Evolutionary conservation across 2,329 filamentous ascomycete genomes (phyloP), one percentile per base, ranked within the genome.

Genomic region (Diplodia sapinea): DNA sequence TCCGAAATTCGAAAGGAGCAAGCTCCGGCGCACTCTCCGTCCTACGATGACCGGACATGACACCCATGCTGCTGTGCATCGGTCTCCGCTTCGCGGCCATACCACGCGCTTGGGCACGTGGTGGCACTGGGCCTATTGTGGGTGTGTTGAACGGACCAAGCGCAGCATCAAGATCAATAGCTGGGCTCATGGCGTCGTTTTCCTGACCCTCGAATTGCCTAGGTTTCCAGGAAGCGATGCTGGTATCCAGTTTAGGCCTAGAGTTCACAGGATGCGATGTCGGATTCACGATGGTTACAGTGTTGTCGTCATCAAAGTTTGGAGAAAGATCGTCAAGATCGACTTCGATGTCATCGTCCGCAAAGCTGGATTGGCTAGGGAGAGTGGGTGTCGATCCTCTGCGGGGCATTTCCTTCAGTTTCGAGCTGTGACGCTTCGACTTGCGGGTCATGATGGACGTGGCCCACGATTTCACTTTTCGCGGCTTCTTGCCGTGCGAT

Each of bases 131-230:
- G 69, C 89, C 88, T 2, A 86, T 82, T 68, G 88, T 82, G 31
- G 91, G 91, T 0, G 93, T 96, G 73, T 96, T 95, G 79, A 97
- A 96, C 0, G 94, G 93, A 1, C 93, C 94, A 1, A 98, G 85
- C 31, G 94, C 95, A 20, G 94, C 94, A 80, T 99, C 95, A 51
- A 99, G 82, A 77, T 99, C 95, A 70, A 99, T 96, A 78, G 97
- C 90, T 8, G 91, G 89, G 74, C 89, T 92, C 64, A 89, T 85
- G 3, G 86, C 78, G 68, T 96, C 92, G n/a, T 77, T 76, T 61
- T 79, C 69, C 68, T 71, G 82, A 78, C 74, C 75, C 59, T 75
- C 73, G 31, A 79, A 64, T 67, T 75, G 74, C 31, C 74, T 75
- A 5, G 78, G 78, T 65, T 76, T 75, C 79, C 78, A 80, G 6